Evolutionary conservation across 305 asterid species (phyloP).

Genomic region (Monarda citriodora): DNA sequence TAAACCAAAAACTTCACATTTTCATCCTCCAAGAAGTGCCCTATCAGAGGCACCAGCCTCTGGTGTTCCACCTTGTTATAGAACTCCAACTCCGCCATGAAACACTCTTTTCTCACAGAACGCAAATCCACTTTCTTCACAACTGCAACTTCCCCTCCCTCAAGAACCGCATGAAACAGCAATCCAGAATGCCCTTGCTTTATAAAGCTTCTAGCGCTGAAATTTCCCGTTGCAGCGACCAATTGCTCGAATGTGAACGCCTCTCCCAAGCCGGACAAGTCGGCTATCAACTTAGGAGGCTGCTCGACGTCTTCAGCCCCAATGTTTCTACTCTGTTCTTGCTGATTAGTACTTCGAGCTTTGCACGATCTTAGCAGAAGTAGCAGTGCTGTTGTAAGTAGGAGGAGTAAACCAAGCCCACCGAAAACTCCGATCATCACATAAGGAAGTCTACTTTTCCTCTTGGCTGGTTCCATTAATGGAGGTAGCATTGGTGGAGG

Average conservation of each 20-base stretch:
- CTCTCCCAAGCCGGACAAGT: constrained; percentile 41
- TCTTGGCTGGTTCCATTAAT: neutral
- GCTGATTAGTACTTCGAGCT: constrained; percentile 11
- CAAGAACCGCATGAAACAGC: constrained; percentile 49
- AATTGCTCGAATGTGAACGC: constrained; percentile 53
- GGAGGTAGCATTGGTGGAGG: constrained; percentile 9
- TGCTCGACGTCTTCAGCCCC: constrained; percentile 25
- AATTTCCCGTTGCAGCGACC: constrained; percentile 48
- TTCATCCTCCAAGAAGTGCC: constrained; percentile 67
- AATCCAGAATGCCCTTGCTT: constrained; percentile 77
- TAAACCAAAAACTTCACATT: constrained; percentile 59
- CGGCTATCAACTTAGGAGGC: constrained; percentile 17
- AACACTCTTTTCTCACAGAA: constrained; percentile 29
- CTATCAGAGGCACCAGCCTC: constrained; percentile 63
- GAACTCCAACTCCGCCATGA: constrained; percentile 54
- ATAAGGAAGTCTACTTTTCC: constrained; percentile 26
- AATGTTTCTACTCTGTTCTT: constrained; percentile 20
- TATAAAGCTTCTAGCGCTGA: constrained; percentile 48
- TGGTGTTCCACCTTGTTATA: constrained; percentile 43
- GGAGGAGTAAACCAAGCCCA: constrained; percentile 47
- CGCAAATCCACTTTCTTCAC: constrained; percentile 60
- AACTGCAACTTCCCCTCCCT: constrained; percentile 42
- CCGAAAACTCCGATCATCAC: constrained; percentile 64
- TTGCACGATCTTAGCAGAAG: constrained; percentile 35
- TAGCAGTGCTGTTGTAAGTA: constrained; percentile 22